Evolutionary conservation across 257 asterid species (phyloP).

Genomic region (Haberlea rhodopensis): DNA sequence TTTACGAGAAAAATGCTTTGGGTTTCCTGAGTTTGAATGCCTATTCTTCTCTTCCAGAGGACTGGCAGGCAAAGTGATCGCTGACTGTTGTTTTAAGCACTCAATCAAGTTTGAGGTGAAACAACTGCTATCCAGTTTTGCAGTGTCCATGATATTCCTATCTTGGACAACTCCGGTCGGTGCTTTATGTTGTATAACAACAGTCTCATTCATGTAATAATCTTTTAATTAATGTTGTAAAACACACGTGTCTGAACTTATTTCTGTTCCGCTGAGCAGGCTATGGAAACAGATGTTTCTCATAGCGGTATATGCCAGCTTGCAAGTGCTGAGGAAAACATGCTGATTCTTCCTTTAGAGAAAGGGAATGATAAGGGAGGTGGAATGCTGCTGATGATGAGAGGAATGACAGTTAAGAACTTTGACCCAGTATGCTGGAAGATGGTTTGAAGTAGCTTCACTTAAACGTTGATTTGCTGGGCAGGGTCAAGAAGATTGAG

Average conservation of each 20-base stretch:
- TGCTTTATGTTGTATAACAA: constrained; percentile 26
- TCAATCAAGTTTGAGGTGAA: constrained; percentile 42
- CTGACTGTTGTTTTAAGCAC: constrained; percentile 37
- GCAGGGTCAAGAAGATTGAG: constrained; percentile 95
- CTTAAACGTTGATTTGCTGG: constrained; percentile 95
- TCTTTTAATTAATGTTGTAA: no score
- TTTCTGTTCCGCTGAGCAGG: constrained; percentile 40
- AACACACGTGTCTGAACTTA: not conserved
- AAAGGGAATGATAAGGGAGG: constrained; percentile 40
- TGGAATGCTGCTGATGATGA: constrained; percentile 75
- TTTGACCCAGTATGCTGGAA: constrained; percentile 86
- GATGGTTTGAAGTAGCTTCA: constrained; percentile 99
- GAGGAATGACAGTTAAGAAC: constrained; percentile 75
- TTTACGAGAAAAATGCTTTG: no score
- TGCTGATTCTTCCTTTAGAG: constrained; percentile 50
- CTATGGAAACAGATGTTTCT: constrained; percentile 46
- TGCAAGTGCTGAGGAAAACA: constrained; percentile 49
- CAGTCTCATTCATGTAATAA: no score
- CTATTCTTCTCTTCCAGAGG: constrained; percentile 36
- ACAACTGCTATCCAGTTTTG: constrained; percentile 71
- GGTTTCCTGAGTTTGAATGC: no score
- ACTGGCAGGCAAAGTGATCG: constrained; percentile 32
- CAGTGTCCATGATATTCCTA: constrained; percentile 60
- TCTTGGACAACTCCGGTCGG: constrained; percentile 78
- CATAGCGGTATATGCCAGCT: constrained; percentile 42